Percentiles rank a stretch among this genome's conserved stretches.
These are phyloP conservation scores for Priceomyces carsonii DNA, from an alignment of 805 yeast species.

Conservation along the genomic window DNA sequence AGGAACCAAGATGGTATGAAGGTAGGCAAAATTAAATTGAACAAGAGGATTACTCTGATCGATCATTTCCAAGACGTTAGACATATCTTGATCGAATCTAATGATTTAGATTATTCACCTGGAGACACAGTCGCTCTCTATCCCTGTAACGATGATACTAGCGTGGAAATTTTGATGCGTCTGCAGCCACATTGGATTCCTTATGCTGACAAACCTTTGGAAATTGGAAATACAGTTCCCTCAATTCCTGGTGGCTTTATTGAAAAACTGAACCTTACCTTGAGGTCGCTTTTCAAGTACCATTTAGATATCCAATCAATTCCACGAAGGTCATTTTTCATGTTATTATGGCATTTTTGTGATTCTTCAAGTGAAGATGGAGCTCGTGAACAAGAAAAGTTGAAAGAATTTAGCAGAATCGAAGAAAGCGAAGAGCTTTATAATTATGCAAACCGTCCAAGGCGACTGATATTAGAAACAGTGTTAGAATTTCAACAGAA, in stretches of 20 bases:
- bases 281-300: slow-evolving; percentile 69
- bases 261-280: slow-evolving; percentile 50
- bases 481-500: slow-evolving; percentile 75
- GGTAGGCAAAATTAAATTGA: slow-evolving; percentile 49
- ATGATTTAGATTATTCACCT: slow-evolving; percentile 49
- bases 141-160: slow-evolving; percentile 65
- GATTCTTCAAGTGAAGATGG: slow-evolving; percentile 52
- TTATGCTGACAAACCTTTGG: slow-evolving; percentile 61
- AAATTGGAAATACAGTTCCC: slow-evolving; percentile 36
- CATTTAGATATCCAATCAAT: slow-evolving; percentile 82
- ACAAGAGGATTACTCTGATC: slow-evolving; percentile 61
- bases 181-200: slow-evolving; percentile 71
- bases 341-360: slow-evolving; percentile 66
- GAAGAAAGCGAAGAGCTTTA: slow-evolving; percentile 80
- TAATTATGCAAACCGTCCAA: slow-evolving; percentile 90
- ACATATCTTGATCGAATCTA: slow-evolving; percentile 47
- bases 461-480: slow-evolving; percentile 83
- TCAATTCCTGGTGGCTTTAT: slow-evolving; percentile 62
- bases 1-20: slow-evolving; percentile 12
- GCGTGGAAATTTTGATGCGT: slow-evolving; percentile 64
- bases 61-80: slow-evolving; percentile 93
- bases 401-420: slow-evolving; percentile 69
- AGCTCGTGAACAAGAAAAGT: slow-evolving; percentile 70
- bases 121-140: slow-evolving; percentile 83
- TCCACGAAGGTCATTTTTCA: slow-evolving; percentile 83